Base-by-base conservation (phyloP, 202 grass and related monocot species). In the Cymbopogon flexuosus region DNA sequence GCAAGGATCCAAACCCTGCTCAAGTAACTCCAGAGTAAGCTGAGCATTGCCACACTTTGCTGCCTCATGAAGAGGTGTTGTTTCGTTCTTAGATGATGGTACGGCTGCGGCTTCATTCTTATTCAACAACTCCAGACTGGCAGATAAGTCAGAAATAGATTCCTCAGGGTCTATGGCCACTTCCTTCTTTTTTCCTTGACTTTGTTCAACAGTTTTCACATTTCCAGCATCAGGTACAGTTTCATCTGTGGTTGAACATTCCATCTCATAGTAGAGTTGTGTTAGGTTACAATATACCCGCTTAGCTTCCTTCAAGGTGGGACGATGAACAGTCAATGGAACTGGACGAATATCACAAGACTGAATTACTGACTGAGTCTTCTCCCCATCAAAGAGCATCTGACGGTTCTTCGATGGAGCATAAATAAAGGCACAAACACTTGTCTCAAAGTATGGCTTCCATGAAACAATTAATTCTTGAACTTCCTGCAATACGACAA, bases 251-350 rank as follows among this genome's bases (percentile, higher is more conserved):
- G 15, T 31, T 40, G 40, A 81, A 45, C 66, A 80, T 79, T 84
- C 88, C 14, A 46, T 71, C 81, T 94, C 95, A 82, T 88, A 81
- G 75, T 68, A 62, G 36, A 98, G 60, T 47, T 87, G 84, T 65
- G 92, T 88, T 73, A 98, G 86, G 75, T 88, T 89, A 66, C 75
- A 79, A 69, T 98, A 98, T 80, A 93, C 62, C n/a, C 92, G 79
- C 83, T 95, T 93, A 76, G 87, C 90, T 89, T 98, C 95, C 80
- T 98, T 98, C 66, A 98, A 81, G 36, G 92, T 98, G 69, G 95
- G 95, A 29, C 95, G 83, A 71, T 79, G 95, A 51, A 98, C 90
- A 31, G 90, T 90, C 59, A 95, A 86, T 62, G 90, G 92, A 7
- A 98, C 68, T 83, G 91, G 85, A 58, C 88, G 76, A 81, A 94